Conservation (phyloP, 768 basidiomycete species). For the Mycena amicta region DNA sequence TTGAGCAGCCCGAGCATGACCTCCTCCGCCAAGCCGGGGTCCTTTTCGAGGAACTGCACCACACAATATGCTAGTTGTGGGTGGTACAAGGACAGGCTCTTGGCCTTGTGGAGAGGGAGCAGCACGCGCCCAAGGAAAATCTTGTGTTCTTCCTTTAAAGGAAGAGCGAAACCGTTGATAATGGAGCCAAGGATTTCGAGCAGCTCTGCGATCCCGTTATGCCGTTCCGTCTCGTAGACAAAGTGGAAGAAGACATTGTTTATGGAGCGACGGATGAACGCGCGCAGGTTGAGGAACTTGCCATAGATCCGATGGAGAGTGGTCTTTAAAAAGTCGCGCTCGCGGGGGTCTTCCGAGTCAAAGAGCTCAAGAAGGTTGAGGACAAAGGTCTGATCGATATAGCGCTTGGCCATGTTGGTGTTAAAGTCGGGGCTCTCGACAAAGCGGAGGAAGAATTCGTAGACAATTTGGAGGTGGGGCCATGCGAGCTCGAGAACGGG, state of each 20-base stretch:
- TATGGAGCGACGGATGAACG: slow-evolving; percentile 82
- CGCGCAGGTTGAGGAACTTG: slow-evolving; percentile 97
- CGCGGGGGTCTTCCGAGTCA: slow-evolving; percentile 97
- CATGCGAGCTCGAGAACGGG: slow-evolving; percentile 98
- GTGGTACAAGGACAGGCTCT: slow-evolving; percentile 95
- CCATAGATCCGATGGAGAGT: slow-evolving; percentile 99
- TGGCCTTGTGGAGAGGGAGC: slow-evolving; percentile 96
- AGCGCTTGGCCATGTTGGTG: slow-evolving; percentile 95
- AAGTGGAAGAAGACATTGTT: slow-evolving; percentile 43
- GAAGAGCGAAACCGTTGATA: slow-evolving; percentile 98
- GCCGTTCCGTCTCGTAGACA: slow-evolving; percentile 97
- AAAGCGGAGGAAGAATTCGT: slow-evolving; percentile 99
- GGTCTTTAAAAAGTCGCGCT: slow-evolving; percentile 99
- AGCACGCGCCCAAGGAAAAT: slow-evolving; percentile 92
- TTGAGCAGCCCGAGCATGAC: slow-evolving; percentile 95
- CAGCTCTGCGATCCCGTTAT: slow-evolving; percentile 98
- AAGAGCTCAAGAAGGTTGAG: slow-evolving; percentile 96
- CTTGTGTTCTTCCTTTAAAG: slow-evolving; percentile 99
- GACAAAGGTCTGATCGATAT: slow-evolving; percentile 95
- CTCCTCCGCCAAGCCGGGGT: slow-evolving; percentile 87
- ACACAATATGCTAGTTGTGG: slow-evolving; percentile 99
- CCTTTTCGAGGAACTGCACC: slow-evolving; percentile 98
- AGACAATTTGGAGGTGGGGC: slow-evolving; percentile 99
- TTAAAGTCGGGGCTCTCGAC: slow-evolving; percentile 98
- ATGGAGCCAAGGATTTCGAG: slow-evolving; percentile 98